Evolutionary conservation across 768 basidiomycete species (phyloP).

Genomic region (Paxillus rubicundulus): DNA sequence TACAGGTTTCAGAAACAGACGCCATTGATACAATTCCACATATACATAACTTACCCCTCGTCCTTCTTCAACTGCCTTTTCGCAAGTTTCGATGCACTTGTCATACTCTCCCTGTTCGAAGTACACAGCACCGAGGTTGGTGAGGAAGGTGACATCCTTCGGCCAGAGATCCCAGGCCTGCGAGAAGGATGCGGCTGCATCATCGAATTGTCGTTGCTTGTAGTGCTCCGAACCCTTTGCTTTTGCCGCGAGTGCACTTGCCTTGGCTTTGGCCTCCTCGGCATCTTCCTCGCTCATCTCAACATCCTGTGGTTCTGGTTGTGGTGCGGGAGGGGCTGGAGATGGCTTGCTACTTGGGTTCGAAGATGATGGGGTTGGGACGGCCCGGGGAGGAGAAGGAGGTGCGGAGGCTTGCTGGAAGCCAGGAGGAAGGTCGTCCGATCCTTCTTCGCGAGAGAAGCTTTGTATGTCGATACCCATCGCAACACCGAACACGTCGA

Average conservation of each 20-base stretch:
- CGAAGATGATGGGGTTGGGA: conserved; percentile 40
- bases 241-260: conserved; percentile 78
- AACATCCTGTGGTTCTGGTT: conserved; percentile 54
- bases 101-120: conserved; percentile 93
- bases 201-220: conserved; percentile 80
- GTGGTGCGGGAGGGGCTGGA: conserved; percentile 38
- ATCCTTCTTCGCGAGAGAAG: conserved; percentile 80
- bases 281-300: conserved; percentile 65
- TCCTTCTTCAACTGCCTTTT: conserved; percentile 96
- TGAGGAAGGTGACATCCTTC: conserved; percentile 90
- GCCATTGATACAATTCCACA: background rate
- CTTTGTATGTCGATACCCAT: conserved; percentile 94
- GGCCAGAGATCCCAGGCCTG: conserved; percentile 93
- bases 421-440: conserved; percentile 72
- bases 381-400: conserved; percentile 27
- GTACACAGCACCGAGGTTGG: conserved; percentile 87
- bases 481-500: conserved; percentile 86
- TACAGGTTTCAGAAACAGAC: background rate
- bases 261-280: conserved; percentile 72
- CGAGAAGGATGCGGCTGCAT: conserved; percentile 71
- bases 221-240: conserved; percentile 76
- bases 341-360: conserved; percentile 40
- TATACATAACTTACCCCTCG: conserved; percentile 51
- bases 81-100: conserved; percentile 85
- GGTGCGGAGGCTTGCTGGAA: conserved; percentile 31